A percentile compares a stretch with the other conserved stretches of the same genome.
These are phyloP conservation scores for Plantago major DNA, from an alignment of 257 asterid genomes.

Conservation along the genomic window DNA sequence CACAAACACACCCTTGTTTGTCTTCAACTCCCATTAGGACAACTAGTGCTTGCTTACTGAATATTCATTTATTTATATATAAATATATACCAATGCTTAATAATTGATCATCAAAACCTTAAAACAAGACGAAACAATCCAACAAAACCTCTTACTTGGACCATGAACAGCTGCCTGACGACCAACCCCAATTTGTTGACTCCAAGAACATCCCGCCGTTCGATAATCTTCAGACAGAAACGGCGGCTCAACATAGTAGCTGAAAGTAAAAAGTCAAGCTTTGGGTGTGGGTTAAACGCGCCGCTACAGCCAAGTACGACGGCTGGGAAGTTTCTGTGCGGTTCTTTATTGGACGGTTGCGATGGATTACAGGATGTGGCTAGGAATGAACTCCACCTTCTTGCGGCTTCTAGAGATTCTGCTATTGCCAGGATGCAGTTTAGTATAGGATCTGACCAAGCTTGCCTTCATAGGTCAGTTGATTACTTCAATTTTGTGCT, in stretches of 20 bases:
- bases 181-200: no score
- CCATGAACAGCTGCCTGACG: no score
- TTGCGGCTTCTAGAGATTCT: constrained; percentile 46
- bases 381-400: constrained; percentile 46
- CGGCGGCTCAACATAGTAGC: constrained; percentile 31
- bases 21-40: not conserved
- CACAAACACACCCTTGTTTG: not conserved
- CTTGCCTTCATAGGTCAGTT: constrained; percentile 72
- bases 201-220: constrained; percentile 4
- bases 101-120: no score
- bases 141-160: no score
- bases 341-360: constrained; percentile 57
- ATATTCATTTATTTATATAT: no score
- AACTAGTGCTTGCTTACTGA: no score
- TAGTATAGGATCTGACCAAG: constrained; percentile 66
- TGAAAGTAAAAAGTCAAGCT: constrained; percentile 11
- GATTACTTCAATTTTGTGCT: not conserved
- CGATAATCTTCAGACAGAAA: constrained; percentile 16
- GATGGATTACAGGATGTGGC: constrained; percentile 45
- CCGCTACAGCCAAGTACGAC: constrained; percentile 72
- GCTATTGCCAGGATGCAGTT: constrained; percentile 54
- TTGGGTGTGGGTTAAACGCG: constrained; percentile 46
- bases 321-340: constrained; percentile 53
- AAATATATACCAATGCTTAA: no score
- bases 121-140: no score